A percentile compares a stretch with the other conserved stretches of the same genome.
Evolutionary conservation across 2,329 filamentous ascomycete genomes (phyloP).

Genomic region (Clarireedia hainanense): DNA sequence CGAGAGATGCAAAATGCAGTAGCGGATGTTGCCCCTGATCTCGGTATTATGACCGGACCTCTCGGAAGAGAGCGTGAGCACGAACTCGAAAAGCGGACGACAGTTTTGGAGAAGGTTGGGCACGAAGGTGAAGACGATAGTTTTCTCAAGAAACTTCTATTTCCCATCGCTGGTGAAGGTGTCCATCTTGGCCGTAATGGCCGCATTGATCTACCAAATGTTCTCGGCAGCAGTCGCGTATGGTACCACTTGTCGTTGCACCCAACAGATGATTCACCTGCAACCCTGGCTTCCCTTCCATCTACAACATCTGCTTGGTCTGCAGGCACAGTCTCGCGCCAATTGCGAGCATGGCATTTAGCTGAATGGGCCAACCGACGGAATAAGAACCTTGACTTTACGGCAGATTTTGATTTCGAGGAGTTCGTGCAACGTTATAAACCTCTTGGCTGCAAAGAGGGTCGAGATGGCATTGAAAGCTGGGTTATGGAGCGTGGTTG

Average conservation of each 20-base stretch:
- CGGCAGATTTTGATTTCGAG: conserved; percentile 88
- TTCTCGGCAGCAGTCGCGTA: conserved; percentile 75
- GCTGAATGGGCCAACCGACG: conserved; percentile 95
- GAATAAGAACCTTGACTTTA: conserved; percentile 88
- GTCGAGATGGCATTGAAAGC: conserved; percentile 84
- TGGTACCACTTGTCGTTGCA: conserved; percentile 95
- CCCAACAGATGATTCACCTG: conserved; percentile 79
- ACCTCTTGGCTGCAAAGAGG: conserved; percentile 78
- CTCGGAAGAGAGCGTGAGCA: conserved; percentile 66
- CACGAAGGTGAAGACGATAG: conserved; percentile 74
- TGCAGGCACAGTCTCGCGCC: conserved; percentile 82
- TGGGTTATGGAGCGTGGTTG: conserved; percentile 93
- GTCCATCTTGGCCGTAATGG: conserved; percentile 71
- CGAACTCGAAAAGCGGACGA: conserved; percentile 73
- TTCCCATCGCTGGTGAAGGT: conserved; percentile 70
- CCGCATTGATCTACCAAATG: conserved; percentile 67
- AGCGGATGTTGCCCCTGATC: conserved; percentile 65
- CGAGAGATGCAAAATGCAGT: conserved; percentile 84
- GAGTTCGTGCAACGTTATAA: conserved; percentile 84
- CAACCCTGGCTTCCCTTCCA: conserved; percentile 62
- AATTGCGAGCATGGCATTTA: conserved; percentile 86
- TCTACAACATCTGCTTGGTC: conserved; percentile 83
- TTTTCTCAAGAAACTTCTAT: conserved; percentile 74
- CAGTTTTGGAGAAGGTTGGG: conserved; percentile 77
- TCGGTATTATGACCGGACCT: conserved; percentile 64